A percentile compares a stretch with the other conserved stretches of the same genome.
These are phyloP conservation scores for Poterioochromonas sp. DNA, from an alignment of 352 stramenopile species.

Conservation along the genomic window DNA sequence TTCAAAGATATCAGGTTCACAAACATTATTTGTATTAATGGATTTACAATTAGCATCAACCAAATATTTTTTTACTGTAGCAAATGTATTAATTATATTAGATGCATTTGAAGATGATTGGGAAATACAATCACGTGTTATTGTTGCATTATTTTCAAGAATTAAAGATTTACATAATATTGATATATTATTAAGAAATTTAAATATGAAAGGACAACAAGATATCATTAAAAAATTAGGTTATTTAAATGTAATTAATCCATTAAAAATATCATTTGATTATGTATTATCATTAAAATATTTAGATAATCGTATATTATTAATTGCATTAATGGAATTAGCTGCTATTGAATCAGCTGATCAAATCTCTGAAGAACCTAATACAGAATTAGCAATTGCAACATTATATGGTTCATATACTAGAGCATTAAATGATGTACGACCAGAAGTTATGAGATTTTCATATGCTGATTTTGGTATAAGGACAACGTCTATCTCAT, in stretches of 20 bases:
- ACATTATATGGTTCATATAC: conserved; percentile 9
- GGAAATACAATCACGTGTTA: neutral
- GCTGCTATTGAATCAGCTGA: neutral
- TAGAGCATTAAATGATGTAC: neutral
- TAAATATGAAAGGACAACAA: neutral
- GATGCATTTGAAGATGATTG: neutral
- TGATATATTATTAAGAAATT: neutral
- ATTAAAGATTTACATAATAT: neutral
- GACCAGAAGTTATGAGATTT: neutral
- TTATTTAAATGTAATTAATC: conserved; percentile 17
- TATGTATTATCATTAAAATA: conserved; percentile 18
- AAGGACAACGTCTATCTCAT: neutral
- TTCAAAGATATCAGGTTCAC: neutral
- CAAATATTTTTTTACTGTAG: conserved; percentile 12
- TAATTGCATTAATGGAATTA: neutral
- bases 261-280: neutral
- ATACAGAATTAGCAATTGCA: neutral
- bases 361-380: neutral
- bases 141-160: neutral
- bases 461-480: neutral
- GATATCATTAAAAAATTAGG: conserved; percentile 5
- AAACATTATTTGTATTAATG: neutral
- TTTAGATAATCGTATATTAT: conserved; percentile 1
- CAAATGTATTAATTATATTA: neutral
- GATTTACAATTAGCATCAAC: conserved; percentile 3